Conservation (phyloP, 1,284 basidiomycete species). For the Rhodotorula sp. region DNA sequence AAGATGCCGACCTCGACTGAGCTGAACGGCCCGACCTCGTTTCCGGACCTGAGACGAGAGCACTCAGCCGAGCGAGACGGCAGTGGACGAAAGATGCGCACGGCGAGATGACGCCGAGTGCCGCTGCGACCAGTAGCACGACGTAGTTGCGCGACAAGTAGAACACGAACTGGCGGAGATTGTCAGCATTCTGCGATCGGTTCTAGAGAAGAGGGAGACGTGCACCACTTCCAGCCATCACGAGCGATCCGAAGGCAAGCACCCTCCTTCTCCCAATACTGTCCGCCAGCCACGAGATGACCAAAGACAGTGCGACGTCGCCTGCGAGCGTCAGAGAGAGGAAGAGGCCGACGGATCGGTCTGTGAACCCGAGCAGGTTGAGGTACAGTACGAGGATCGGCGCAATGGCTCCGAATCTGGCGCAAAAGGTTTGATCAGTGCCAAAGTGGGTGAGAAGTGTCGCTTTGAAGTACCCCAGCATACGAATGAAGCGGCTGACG, state of each 20-base stretch:
- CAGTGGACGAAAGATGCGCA: not conserved
- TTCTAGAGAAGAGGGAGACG: not conserved
- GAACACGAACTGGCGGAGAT: conserved; percentile 18
- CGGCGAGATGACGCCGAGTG: conserved; percentile 30
- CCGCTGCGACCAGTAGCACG: conserved; percentile 19
- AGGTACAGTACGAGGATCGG: conserved; percentile 35
- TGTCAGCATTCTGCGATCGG: not conserved
- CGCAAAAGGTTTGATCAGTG: not conserved
- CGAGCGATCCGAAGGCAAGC: conserved; percentile 15
- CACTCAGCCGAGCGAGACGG: not conserved
- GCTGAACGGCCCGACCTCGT: conserved; percentile 23
- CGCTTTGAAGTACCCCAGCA: conserved; percentile 24
- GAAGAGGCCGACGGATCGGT: conserved; percentile 20
- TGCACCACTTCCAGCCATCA: conserved; percentile 29
- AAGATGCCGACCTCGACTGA: conserved; percentile 31
- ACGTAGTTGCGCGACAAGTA: conserved; percentile 8
- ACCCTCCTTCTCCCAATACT: conserved; percentile 23
- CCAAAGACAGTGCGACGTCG: conserved; percentile 28
- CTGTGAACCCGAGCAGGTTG: conserved; percentile 13
- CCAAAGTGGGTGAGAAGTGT: not conserved
- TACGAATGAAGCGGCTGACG: conserved; percentile 23
- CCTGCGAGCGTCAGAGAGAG: conserved; percentile 32
- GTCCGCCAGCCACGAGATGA: conserved; percentile 31
- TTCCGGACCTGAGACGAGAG: conserved; percentile 3
- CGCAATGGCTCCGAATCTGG: conserved; percentile 31